Percentiles rank a stretch among this genome's conserved stretches.
phyloP scores from a whole-genome alignment of 208 protist species.

The Crithidia bombi region DNA sequence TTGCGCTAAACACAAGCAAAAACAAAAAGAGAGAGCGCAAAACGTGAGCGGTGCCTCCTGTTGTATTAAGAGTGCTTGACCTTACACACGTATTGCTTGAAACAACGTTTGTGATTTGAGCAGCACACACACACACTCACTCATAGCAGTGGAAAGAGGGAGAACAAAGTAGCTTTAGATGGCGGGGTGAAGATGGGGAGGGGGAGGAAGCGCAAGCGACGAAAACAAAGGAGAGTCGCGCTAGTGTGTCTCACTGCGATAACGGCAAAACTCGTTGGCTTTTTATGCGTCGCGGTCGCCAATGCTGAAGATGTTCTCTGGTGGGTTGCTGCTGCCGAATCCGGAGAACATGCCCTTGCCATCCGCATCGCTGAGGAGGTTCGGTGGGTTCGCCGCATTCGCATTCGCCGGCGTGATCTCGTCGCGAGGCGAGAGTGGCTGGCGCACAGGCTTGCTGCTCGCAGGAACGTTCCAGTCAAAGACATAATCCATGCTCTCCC shows the following conservation, averaged over 20 bases:
- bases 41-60: background rate
- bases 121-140: too few relatives aligned
- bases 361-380: slow-evolving; percentile 43
- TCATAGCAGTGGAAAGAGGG: too few relatives aligned
- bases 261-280: background rate
- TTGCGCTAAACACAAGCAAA: slow-evolving; percentile 10
- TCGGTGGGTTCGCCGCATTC: slow-evolving; percentile 32
- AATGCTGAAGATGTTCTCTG: slow-evolving; percentile 57
- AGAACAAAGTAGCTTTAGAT: too few relatives aligned
- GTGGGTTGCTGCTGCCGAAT: slow-evolving; percentile 41
- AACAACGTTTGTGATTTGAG: too few relatives aligned
- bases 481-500: slow-evolving; percentile 47
- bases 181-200: too few relatives aligned
- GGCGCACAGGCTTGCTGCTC: slow-evolving; percentile 9
- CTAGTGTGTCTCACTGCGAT: background rate
- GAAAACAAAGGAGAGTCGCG: slow-evolving; percentile 8
- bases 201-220: background rate
- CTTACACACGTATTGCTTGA: background rate
- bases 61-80: background rate
- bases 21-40: background rate
- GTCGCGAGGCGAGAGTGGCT: slow-evolving; percentile 21
- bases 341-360: slow-evolving; percentile 56
- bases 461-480: slow-evolving; percentile 50
- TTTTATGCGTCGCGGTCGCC: slow-evolving; percentile 33
- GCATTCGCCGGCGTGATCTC: slow-evolving; percentile 31